These are phyloP conservation scores for Yamadazyma oceani DNA, from an alignment of 1,139 yeast species.

Conservation along the genomic window DNA sequence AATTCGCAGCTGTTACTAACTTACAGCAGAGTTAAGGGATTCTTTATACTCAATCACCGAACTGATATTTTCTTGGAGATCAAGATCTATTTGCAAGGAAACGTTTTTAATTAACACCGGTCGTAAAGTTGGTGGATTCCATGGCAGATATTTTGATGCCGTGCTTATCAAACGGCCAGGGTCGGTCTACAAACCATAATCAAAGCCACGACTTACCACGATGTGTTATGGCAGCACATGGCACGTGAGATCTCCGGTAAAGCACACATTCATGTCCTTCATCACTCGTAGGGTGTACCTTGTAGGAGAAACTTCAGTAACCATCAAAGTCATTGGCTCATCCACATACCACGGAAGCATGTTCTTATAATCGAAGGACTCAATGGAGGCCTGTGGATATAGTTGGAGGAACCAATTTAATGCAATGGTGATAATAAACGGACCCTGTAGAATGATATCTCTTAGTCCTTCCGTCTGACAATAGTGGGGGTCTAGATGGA, in stretches of 20 bases:
- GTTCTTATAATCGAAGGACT: conserved; percentile 48
- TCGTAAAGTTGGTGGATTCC: too few relatives aligned
- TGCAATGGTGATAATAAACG: conserved; percentile 62
- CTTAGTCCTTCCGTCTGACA: conserved; percentile 61
- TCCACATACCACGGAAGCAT: conserved; percentile 35
- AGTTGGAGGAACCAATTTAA: conserved; percentile 46
- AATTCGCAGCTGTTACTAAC: too few relatives aligned
- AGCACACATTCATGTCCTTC: background rate
- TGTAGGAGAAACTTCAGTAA: background rate
- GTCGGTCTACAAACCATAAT: background rate
- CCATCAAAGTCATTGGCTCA: background rate
- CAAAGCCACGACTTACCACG: too few relatives aligned
- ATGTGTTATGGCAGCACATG: too few relatives aligned
- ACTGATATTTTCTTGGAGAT: too few relatives aligned
- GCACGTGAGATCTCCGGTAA: background rate
- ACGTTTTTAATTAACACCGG: too few relatives aligned
- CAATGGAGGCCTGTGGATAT: conserved; percentile 19
- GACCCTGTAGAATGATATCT: conserved; percentile 74
- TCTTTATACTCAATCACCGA: too few relatives aligned
- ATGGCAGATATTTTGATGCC: too few relatives aligned
- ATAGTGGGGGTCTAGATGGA: conserved; percentile 68
- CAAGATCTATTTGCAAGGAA: too few relatives aligned
- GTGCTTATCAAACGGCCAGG: background rate
- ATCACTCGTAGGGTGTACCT: background rate
- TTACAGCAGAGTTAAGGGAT: too few relatives aligned